Percentiles rank a stretch among this genome's conserved stretches.
phyloP scores from a whole-genome alignment of 352 stramenopile genomes.

The Pseudoperonospora humuli region DNA sequence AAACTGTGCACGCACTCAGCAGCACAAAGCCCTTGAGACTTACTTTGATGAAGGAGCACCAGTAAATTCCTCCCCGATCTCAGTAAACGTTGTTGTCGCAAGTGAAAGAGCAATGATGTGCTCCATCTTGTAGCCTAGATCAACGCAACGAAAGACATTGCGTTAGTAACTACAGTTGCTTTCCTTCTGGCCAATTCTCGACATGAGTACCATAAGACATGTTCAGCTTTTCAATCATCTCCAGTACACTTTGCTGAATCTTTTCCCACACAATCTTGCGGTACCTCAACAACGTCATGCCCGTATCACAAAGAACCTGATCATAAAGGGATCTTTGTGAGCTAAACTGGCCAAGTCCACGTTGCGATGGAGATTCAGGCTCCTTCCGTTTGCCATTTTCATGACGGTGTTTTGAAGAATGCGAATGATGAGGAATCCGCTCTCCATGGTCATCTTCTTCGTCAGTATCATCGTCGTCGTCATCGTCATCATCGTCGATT shows the following conservation, averaged over 20 bases:
- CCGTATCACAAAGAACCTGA: constrained; percentile 65
- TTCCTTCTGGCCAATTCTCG: not conserved
- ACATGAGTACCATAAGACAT: constrained; percentile 52
- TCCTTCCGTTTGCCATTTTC: constrained; percentile 5
- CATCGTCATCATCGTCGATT: constrained; percentile 74
- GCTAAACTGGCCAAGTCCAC: constrained; percentile 17
- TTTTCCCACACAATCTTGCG: constrained; percentile 83
- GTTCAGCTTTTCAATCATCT: constrained; percentile 63
- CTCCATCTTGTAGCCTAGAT: constrained; percentile 84
- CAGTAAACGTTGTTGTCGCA: constrained; percentile 62
- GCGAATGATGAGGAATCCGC: constrained; percentile 20
- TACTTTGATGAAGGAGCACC: constrained; percentile 61
- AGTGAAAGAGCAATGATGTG: constrained; percentile 80
- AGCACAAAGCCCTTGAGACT: constrained; percentile 8
- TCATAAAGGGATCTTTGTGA: constrained; percentile 42
- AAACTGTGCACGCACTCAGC: constrained; percentile 1
- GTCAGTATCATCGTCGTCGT: constrained; percentile 62
- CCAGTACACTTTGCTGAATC: constrained; percentile 73
- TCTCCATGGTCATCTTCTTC: constrained; percentile 40
- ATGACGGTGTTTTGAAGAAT: constrained; percentile 9
- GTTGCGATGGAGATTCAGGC: constrained; percentile 21
- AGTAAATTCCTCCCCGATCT: constrained; percentile 84
- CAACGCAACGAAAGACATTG: not conserved
- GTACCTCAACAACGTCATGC: constrained; percentile 71
- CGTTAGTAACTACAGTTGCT: constrained; percentile 3